These are phyloP conservation scores for Paracorniculantispora psalliotae DNA, from an alignment of 2,329 filamentous ascomycete genomes.

Conservation along the genomic window DNA sequence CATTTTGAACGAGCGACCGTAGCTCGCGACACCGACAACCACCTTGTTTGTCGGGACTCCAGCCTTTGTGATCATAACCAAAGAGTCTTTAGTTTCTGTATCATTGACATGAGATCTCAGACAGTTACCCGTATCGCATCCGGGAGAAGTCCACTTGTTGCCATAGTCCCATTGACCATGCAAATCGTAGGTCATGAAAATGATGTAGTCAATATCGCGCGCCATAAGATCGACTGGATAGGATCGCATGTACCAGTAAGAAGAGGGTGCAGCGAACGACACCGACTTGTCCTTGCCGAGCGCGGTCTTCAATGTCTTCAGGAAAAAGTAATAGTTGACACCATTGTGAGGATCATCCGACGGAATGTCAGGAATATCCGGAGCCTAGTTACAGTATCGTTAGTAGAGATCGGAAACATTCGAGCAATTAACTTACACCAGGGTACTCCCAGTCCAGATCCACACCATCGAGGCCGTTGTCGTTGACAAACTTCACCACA, in stretches of 20 bases:
- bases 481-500: conserved; percentile 33
- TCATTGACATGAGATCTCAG: conserved; percentile 31
- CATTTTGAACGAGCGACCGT: conserved; percentile 29
- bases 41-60: conserved; percentile 26
- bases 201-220: conserved; percentile 25
- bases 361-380: background rate
- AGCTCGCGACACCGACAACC: conserved; percentile 27
- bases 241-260: conserved; percentile 30
- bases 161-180: conserved; percentile 28
- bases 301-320: background rate
- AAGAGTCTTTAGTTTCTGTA: conserved; percentile 29
- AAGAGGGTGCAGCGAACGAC: background rate
- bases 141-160: conserved; percentile 23
- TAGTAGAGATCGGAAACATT: conserved; percentile 11
- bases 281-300: background rate
- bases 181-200: conserved; percentile 31
- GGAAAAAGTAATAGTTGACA: background rate
- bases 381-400: conserved; percentile 18
- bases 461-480: conserved; percentile 37
- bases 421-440: conserved; percentile 23
- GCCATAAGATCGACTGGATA: conserved; percentile 31
- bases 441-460: conserved; percentile 47
- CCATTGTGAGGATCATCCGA: background rate
- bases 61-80: conserved; percentile 32
- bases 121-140: conserved; percentile 29